Base-by-base conservation (phyloP, 2,329 filamentous ascomycete genomes). In the Xylaria sp. region DNA sequence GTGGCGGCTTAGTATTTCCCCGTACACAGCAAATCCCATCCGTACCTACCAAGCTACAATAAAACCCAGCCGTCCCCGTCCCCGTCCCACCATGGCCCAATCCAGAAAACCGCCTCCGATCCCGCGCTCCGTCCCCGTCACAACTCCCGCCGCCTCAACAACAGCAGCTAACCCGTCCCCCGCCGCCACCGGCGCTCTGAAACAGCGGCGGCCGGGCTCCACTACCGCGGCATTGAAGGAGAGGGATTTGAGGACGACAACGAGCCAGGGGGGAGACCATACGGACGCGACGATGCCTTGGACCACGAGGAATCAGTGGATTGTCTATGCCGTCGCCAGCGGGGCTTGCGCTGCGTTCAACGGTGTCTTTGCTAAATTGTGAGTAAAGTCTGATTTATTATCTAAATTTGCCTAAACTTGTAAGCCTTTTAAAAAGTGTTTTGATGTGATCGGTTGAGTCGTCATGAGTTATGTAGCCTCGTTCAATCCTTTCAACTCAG, bases 301-400 rank as follows among this genome's bases (percentile, higher is more conserved):
- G 76, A 48, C 72, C 1, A 63, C 32, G 24, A 69, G 76, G 59
- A 81, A 81, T 71, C 84, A 86, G 71, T 92, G 89, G 89, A 85
- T 95, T 69, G 81, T 90, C 59, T 86, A 92, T 70, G 91, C 93
- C 50, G 78, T 94, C 50, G 88, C 90, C 57, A 93, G 91, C 76
- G 93, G 93, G 69, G 89, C 87, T 61, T 94, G 92, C 75, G 93
- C 93, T 36, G 92, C 92, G 24, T 90, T 92, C 73, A 96, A 96
- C 74, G 92, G 92, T 67, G 90, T 93, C 4, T 94, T 95, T 82
- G 93, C 93, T 0, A 96, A 95, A 81, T 82, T 96, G 90, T 93
- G 81, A 75, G 88, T 84, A 57, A 17, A 64, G 19, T 3, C 17
- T 8, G 3, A 11, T 55, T 61, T 14, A 27, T 45, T 47, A 32